Base-by-base conservation (phyloP, 2,329 filamentous ascomycete genomes). In the Oidium heveae region DNA sequence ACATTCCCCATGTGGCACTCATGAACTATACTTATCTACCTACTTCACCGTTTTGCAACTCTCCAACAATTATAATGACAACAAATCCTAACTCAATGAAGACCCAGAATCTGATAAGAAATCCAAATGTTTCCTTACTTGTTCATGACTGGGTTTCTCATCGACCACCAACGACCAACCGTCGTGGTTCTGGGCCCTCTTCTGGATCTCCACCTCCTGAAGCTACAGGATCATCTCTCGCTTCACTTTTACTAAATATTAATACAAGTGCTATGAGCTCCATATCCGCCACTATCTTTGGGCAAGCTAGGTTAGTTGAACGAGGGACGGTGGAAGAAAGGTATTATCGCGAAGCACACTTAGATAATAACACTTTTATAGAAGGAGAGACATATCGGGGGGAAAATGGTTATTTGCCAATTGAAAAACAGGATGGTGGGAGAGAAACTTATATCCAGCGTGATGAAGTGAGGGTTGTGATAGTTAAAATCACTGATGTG, bases 21-120 rank as follows among this genome's bases (percentile, higher is more conserved):
- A 98, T 98, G 91, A 95, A 94, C 72, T 96, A 96, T 72, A 96
- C 91, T 64, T 96, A 95, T 70, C 82, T 98, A 22, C 83, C 87
- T 41, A 79, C 75, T 6, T 85, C 84, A 16, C 80, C 79, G 41
- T 82, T 79, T 67, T 75, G 77, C 41, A 65, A 74, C 53, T 69
- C 71, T n/a, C 82, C 86, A n/a, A 83, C 87, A 59, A 93, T 96
- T 65, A 83, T 96, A 73, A 88, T 89, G 84, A 96, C 91, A 55
- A 93, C 84, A 49, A 86, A 86, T 61, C 79, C 81, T 0, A 76
- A 79, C 55, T 86, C 82, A 37, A 82, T 80, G 61, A 91, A 89
- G 70, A 86, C 80, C 33, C 76, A 79, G 61, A 94, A 95, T 66
- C 78, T 96, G 13, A 69, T 82, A 58, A 72, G 76, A 37, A 98